Base-by-base conservation (phyloP, 176 grass and related monocot species). In the Areca catechu region DNA sequence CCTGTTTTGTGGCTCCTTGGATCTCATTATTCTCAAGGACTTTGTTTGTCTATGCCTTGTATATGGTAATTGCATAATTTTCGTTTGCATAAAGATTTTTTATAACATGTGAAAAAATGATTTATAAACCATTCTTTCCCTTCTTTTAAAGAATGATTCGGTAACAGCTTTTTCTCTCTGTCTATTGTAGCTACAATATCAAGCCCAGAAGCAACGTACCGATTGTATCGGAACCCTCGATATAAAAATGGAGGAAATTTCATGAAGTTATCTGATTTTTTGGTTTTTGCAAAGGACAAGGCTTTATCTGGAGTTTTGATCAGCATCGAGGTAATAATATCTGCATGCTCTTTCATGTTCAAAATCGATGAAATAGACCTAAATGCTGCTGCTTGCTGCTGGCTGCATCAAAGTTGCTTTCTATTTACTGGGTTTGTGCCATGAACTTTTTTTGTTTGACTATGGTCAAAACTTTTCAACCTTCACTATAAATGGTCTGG, bases 241-340 rank as follows among this genome's bases (percentile, higher is more conserved):
- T 72, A 85, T 65, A 57, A 1, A 54, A 75, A 85, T 69, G 4
- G 19, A 7, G 86, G 92, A 49, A 80, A 57, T 4, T 91, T 97
- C 76, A 3, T 82, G 49, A 91, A 24, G 47, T 59, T 97, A 61
- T 82, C 86, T 58, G 80, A 88, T 7, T 97, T 91, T 53, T 79
- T 97, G 62, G 29, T 54, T 19, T 68, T 83, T 15, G 80, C 66
- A 15, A 88, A 73, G 51, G 65, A 85, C 23, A 82, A 80, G 20
- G 29, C 82, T 82, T 53, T 97, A 53, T 78, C 50, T 20, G 86
- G 92, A 70, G 24, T 91, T 61, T 74, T 91, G 72, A 76, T 97
- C 58, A 75, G 47, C 37, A 57, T 97, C 16, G 21, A 97, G 86
- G 92, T 88, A 52, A 82, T 43, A 43, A 43, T 12, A 43, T 43